phyloP scores from a whole-genome alignment of 1,284 basidiomycete species.

The Inonotus obliquus region DNA sequence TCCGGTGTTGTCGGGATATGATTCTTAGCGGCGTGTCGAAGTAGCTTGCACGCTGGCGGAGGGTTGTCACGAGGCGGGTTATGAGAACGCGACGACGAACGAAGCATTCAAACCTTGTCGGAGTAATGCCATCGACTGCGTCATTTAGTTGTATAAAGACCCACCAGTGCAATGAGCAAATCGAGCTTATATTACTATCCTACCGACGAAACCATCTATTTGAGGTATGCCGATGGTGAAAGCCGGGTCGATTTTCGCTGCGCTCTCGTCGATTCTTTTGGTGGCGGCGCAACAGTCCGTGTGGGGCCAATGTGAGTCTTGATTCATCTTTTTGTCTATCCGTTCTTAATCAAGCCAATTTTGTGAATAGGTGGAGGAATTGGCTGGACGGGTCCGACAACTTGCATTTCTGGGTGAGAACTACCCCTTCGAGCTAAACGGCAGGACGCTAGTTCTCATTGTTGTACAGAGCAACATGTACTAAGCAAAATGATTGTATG shows the following conservation, averaged over 20 bases:
- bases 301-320: conserved; percentile 15
- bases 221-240: background rate
- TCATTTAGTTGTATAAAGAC: conserved; percentile 42
- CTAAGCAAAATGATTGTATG: conserved; percentile 36
- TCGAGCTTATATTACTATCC: background rate
- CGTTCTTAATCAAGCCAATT: background rate
- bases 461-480: conserved; percentile 31
- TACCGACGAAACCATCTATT: background rate
- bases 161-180: background rate
- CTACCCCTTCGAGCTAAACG: conserved; percentile 22
- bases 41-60: background rate
- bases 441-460: conserved; percentile 4
- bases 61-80: background rate
- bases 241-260: background rate
- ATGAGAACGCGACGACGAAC: background rate
- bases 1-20: background rate
- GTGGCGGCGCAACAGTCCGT: conserved; percentile 10
- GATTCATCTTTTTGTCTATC: background rate
- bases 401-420: conserved; percentile 37
- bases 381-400: conserved; percentile 37
- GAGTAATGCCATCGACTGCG: background rate
- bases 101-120: background rate
- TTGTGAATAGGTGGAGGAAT: conserved; percentile 32
- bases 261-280: background rate
- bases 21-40: background rate